Evolutionary conservation across 176 grass and related monocot species (phyloP).

Genomic region (Leersia perrieri): DNA sequence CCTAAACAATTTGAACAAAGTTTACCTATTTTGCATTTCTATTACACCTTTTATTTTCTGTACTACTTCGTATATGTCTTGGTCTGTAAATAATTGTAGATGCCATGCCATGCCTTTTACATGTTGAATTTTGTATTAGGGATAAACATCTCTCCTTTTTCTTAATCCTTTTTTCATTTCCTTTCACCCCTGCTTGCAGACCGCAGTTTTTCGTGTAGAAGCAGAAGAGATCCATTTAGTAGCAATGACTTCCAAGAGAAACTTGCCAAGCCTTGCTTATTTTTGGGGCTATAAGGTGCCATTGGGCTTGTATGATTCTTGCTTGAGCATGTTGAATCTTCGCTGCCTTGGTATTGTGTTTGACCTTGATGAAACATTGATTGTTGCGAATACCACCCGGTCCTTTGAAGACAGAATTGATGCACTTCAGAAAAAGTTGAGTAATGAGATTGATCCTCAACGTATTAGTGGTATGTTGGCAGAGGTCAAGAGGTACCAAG

Average conservation of each 20-base stretch:
- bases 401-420: constrained; percentile 95
- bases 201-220: constrained; percentile 75
- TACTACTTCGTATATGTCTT: not conserved
- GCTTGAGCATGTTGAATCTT: constrained; percentile 84
- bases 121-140: not conserved
- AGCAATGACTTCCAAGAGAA: constrained; percentile 73
- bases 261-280: constrained; percentile 52
- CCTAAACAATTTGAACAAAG: not conserved
- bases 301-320: constrained; percentile 68
- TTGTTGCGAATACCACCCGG: constrained; percentile 83
- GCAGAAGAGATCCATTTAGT: constrained; percentile 92
- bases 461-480: constrained; percentile 73
- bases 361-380: constrained; percentile 94
- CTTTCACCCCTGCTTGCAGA: constrained; percentile 54
- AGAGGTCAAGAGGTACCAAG: constrained; percentile 95
- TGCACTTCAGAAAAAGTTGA: constrained; percentile 91
- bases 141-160: not conserved
- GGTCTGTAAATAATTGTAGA: not conserved
- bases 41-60: not conserved
- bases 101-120: not conserved
- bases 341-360: constrained; percentile 96
- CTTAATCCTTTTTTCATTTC: not conserved
- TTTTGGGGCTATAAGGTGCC: constrained; percentile 90
- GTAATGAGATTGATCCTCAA: constrained; percentile 68
- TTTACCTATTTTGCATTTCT: not conserved